Percentiles rank a stretch among this genome's conserved stretches.
phyloP scores from a whole-genome alignment of 306 rosid genomes.

The Hylodesmum podocarpum region DNA sequence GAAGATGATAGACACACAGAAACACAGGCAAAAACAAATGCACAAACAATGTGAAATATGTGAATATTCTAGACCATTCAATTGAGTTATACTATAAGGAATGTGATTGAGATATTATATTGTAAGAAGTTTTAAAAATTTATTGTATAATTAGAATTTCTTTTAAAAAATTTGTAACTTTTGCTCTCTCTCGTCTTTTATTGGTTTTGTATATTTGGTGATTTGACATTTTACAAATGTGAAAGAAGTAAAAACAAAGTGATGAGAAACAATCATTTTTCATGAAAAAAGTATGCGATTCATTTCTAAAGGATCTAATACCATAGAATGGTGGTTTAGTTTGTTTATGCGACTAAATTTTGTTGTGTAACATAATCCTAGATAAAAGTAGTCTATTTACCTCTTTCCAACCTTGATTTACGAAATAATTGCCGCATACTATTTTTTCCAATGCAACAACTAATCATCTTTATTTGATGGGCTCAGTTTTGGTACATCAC shows the following conservation, averaged over 20 bases:
- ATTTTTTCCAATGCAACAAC: constrained; percentile 47
- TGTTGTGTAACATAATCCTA: not conserved
- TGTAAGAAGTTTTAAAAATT: not conserved
- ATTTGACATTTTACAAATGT: not conserved
- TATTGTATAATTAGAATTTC: not conserved
- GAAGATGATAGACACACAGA: not conserved
- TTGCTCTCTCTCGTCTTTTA: not conserved
- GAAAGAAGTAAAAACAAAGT: not conserved
- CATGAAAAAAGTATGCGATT: not conserved
- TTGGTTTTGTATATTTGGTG: not conserved
- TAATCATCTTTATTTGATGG: constrained; percentile 48
- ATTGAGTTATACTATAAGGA: not conserved
- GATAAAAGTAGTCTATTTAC: constrained; percentile 37
- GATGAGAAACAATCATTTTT: not conserved
- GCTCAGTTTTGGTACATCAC: constrained; percentile 39
- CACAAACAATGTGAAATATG: not conserved
- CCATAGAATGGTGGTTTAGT: not conserved
- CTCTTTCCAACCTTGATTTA: constrained; percentile 75
- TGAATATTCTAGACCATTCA: not conserved
- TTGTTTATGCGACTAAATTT: constrained; percentile 5
- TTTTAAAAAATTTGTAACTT: not conserved
- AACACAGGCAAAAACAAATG: not conserved
- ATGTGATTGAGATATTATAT: not conserved
- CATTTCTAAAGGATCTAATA: not conserved
- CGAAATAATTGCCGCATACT: constrained; percentile 45